phyloP scores from a whole-genome alignment of 768 basidiomycete genomes.

The Pleurotus ostreatus region DNA sequence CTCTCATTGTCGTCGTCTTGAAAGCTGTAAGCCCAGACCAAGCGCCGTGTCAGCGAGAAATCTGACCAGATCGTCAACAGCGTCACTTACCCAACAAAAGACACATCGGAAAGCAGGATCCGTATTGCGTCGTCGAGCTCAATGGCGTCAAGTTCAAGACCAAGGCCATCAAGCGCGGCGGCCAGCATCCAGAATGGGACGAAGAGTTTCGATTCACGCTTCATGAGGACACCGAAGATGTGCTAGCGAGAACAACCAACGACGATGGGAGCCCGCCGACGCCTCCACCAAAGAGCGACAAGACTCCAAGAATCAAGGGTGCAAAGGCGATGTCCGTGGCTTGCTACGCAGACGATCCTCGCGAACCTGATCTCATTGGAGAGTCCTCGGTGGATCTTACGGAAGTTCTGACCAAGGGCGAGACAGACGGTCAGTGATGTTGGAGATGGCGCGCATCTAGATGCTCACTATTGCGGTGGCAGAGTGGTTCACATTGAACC shows the following conservation, averaged over 20 bases:
- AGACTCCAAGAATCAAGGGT: slow-evolving; percentile 54
- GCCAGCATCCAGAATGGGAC: slow-evolving; percentile 99
- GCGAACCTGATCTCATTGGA: slow-evolving; percentile 95
- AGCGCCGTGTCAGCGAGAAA: not conserved
- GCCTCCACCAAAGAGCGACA: slow-evolving; percentile 60
- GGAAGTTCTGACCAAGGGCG: slow-evolving; percentile 89
- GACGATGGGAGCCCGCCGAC: slow-evolving; percentile 55
- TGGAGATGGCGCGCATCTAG: not conserved
- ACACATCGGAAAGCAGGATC: slow-evolving; percentile 96
- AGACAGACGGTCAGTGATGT: slow-evolving; percentile 80
- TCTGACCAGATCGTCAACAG: slow-evolving; percentile 31
- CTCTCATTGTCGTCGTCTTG: slow-evolving; percentile 88
- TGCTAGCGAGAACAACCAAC: slow-evolving; percentile 37
- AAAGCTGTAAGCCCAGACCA: slow-evolving; percentile 70
- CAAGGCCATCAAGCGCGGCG: slow-evolving; percentile 92
- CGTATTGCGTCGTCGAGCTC: slow-evolving; percentile 79
- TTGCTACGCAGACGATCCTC: slow-evolving; percentile 92
- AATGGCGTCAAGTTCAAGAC: slow-evolving; percentile 85
- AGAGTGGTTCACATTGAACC: slow-evolving; percentile 93
- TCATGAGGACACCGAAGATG: slow-evolving; percentile 66
- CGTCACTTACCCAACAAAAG: slow-evolving; percentile 88
- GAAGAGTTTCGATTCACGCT: slow-evolving; percentile 94
- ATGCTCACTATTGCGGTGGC: slow-evolving; percentile 6
- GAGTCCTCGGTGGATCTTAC: slow-evolving; percentile 85
- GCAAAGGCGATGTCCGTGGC: slow-evolving; percentile 74